Percentiles rank a stretch among this genome's conserved stretches.
Conservation (phyloP, 73 alveolate genomes). For the Durusdinium trenchii region DNA sequence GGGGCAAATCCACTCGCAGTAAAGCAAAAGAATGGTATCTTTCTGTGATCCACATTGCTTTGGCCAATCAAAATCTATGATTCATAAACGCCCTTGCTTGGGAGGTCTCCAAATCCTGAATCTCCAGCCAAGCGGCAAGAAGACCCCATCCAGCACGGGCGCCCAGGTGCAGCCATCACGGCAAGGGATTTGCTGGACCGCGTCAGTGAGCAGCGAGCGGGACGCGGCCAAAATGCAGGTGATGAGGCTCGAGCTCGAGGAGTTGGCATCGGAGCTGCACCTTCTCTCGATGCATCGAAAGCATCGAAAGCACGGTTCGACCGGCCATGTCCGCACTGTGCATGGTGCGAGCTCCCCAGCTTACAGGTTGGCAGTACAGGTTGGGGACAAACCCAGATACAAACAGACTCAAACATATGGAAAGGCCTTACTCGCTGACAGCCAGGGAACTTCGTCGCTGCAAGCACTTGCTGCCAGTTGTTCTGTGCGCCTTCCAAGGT, state of each 20-base stretch:
- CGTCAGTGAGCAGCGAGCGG: conserved; percentile 28
- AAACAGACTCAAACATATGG: too few species aligned
- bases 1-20: not conserved
- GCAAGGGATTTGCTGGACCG: conserved; percentile 66
- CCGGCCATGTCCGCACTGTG: not conserved
- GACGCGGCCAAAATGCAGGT: conserved; percentile 67
- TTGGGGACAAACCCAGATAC: too few species aligned
- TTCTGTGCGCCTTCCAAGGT: conserved; percentile 48
- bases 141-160: conserved; percentile 82
- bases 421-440: too few species aligned
- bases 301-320: not conserved
- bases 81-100: too few species aligned
- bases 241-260: not conserved
- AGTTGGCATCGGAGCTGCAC: not conserved
- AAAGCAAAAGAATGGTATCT: too few species aligned
- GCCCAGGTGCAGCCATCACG: conserved; percentile 93
- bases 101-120: not conserved
- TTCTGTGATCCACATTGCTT: too few species aligned
- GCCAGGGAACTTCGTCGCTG: conserved; percentile 48
- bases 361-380: too few species aligned
- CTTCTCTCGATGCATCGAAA: not conserved
- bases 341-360: too few species aligned
- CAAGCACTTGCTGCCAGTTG: conserved; percentile 60
- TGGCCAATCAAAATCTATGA: too few species aligned
- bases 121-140: conserved; percentile 2